phyloP scores from a whole-genome alignment of 257 asterid species.

The Rauvolfia tetraphylla region DNA sequence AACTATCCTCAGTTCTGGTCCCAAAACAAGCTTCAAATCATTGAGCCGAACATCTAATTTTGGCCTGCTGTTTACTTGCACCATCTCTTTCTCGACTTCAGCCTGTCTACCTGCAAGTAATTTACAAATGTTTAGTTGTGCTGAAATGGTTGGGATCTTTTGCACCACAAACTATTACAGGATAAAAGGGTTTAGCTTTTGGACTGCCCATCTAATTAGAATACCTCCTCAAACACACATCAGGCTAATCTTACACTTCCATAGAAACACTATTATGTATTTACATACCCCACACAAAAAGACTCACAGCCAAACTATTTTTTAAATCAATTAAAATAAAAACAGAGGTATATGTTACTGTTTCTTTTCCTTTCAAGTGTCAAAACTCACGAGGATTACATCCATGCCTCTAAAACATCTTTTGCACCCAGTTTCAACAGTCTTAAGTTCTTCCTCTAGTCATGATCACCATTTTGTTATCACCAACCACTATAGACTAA shows the following conservation, averaged over 20 bases:
- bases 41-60: constrained; percentile 75
- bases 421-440: too few species aligned
- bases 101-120: constrained; percentile 58
- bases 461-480: too few species aligned
- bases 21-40: constrained; percentile 77
- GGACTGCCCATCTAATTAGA: neutral
- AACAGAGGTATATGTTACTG: neutral
- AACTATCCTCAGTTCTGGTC: constrained; percentile 88
- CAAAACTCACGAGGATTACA: too few species aligned
- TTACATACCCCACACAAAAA: neutral
- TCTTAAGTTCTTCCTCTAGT: too few species aligned
- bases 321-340: neutral
- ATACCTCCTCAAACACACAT: neutral
- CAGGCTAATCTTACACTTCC: neutral
- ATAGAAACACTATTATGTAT: neutral
- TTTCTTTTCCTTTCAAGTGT: neutral
- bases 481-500: too few species aligned
- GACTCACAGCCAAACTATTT: neutral
- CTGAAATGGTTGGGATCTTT: neutral
- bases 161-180: neutral
- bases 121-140: constrained; percentile 4
- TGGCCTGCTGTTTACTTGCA: constrained; percentile 69
- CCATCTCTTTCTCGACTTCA: constrained; percentile 78
- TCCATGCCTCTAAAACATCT: too few species aligned
- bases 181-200: neutral